A percentile compares a stretch with the other conserved stretches of the same genome.
Evolutionary conservation across 495 filamentous ascomycete species (phyloP).

Genomic region (Penicillium steckii): DNA sequence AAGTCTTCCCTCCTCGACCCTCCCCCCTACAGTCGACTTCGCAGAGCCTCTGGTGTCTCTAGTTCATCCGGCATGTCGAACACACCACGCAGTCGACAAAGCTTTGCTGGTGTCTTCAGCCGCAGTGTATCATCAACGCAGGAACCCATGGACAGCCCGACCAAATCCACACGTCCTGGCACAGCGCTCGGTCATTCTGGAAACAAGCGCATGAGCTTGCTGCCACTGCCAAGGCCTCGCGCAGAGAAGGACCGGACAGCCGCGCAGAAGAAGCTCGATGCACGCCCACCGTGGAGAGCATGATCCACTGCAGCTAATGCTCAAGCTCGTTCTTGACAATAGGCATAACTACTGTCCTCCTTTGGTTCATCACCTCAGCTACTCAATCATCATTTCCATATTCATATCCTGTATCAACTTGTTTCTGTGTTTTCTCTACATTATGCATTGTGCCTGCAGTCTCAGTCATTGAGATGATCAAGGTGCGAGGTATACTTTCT

Average conservation of each 20-base stretch:
- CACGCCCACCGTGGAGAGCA: slow-evolving; percentile 42
- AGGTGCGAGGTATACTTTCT: slow-evolving; percentile 10
- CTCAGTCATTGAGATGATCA: background rate
- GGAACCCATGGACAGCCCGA: slow-evolving; percentile 27
- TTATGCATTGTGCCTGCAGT: background rate
- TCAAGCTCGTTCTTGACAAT: background rate
- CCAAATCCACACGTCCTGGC: slow-evolving; percentile 38
- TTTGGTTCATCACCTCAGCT: background rate
- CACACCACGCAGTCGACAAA: slow-evolving; percentile 41
- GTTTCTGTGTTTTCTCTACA: slow-evolving; percentile 7
- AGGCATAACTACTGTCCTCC: slow-evolving; percentile 2
- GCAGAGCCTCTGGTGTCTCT: slow-evolving; percentile 26
- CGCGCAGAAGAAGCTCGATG: slow-evolving; percentile 29
- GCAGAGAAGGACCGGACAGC: slow-evolving; percentile 28
- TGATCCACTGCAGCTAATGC: slow-evolving; percentile 1
- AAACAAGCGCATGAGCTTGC: slow-evolving; percentile 49
- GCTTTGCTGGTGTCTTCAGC: slow-evolving; percentile 39
- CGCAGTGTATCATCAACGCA: slow-evolving; percentile 36
- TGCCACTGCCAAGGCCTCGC: slow-evolving; percentile 40
- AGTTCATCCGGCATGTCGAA: slow-evolving; percentile 24
- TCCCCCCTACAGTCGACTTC: slow-evolving; percentile 43
- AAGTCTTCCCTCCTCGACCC: slow-evolving; percentile 34
- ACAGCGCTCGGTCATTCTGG: slow-evolving; percentile 46
- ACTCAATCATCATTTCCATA: background rate
- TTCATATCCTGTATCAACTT: background rate